Evolutionary conservation across 73 alveolate genomes (phyloP), one percentile per base, ranked within the genome.

Genomic region (Stentor roeselii): DNA sequence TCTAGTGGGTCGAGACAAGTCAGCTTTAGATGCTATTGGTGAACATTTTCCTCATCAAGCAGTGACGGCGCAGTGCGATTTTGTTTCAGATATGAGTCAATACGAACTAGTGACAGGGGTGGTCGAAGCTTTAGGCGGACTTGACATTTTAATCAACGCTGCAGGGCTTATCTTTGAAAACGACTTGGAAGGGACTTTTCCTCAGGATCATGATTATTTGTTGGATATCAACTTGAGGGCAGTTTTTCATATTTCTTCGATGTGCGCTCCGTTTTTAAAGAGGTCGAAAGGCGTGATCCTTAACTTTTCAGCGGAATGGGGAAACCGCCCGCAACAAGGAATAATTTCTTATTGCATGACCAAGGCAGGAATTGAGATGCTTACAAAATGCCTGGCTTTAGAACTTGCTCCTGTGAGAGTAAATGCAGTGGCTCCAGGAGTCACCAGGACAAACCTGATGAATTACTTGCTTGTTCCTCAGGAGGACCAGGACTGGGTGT

Each of bases 111-210:
- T 92, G 61, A 31, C 89, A 3, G 84, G 96, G 42, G 93, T 90
- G 36, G 80, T 95, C 42, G 98, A 95, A 75, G 77, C 83, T 36
- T 85, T 93, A 84, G 97, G 97, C 27, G 94, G 96, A 15, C 82
- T 93, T 42, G 98, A 95, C 83, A 92, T 90, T 42, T 84, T 95
- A 75, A 89, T 95, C 38, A 95, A 95, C 90, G 88, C 96, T 36
- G 98, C 98, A 42, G 99, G 99, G 14, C 76, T 93, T 50, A 95
- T 93, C 78, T 95, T 92, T 84, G 99, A 93, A 78, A 93, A 95
- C 36, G 99, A 95, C 77, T 84, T 92, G 39, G 93, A 82, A 80
- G 88, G 88, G 86, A 95, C 97, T 0, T 95, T 93, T 83, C 99
- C 98, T 11, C 95, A 93, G 87, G 99, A 95, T 87, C 92, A 88